A percentile compares a stretch with the other conserved stretches of the same genome.
These are phyloP conservation scores for Eremochloa ophiuroides DNA, from an alignment of 176 grass and related monocot species.

Conservation along the genomic window DNA sequence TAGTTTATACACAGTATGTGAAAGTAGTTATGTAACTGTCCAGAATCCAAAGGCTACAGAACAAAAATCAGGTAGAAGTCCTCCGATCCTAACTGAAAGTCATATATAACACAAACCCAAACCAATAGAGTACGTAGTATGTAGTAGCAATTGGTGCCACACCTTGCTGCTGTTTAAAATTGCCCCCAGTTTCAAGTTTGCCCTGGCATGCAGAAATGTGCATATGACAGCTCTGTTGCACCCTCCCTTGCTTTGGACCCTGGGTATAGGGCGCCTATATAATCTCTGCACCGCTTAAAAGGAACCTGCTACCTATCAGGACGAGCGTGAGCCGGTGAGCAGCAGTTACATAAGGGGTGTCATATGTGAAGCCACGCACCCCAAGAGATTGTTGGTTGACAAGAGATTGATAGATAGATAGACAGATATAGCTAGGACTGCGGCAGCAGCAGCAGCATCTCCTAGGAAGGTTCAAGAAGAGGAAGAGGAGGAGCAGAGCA, in stretches of 20 bases:
- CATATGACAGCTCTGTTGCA: constrained; percentile 25
- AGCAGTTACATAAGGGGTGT: not conserved
- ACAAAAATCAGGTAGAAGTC: too few species aligned
- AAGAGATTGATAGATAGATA: not conserved
- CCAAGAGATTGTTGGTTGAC: not conserved
- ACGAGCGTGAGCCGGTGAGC: not conserved
- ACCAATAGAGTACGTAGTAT: too few species aligned
- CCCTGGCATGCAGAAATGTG: not conserved
- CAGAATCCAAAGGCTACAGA: too few species aligned
- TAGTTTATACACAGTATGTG: too few species aligned
- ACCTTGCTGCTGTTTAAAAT: not conserved
- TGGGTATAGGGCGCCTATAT: not conserved
- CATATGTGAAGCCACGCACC: not conserved
- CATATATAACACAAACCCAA: too few species aligned
- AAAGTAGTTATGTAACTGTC: too few species aligned
- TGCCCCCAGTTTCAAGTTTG: not conserved
- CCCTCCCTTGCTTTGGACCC: not conserved
- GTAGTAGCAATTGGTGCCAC: too few species aligned
- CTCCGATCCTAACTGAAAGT: too few species aligned
- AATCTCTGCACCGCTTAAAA: not conserved
- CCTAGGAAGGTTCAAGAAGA: not conserved
- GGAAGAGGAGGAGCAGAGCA: not conserved
- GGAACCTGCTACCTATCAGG: not conserved
- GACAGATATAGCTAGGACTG: not conserved
- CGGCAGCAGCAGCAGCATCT: not conserved